Base-by-base conservation (phyloP, 805 yeast genomes). In the Candida xiaguanensis region DNA sequence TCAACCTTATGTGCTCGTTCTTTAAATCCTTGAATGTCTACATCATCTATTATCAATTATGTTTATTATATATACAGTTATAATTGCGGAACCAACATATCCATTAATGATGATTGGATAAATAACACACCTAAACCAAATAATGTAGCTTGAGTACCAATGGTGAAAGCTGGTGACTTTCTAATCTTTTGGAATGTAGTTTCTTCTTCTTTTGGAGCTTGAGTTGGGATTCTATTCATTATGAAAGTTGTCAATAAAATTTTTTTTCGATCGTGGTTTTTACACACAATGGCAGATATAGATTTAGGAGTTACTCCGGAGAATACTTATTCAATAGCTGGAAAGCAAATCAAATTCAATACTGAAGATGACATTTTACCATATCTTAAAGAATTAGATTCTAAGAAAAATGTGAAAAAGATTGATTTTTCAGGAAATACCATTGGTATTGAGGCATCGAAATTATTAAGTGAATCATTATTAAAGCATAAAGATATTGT, bases 371-470 rank as follows among this genome's bases (percentile, higher is more conserved):
- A 90, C 52, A 83, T 90, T 44, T 72, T 77, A 51, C 82, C 85
- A n/a, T 74, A 78, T 51, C 59, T 85, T 16, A 74, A 74, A 11
- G 84, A 80, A 46, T 68, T 93, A 41, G 55, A 60, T 17, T 44
- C 55, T 8, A 46, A 52, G 41, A 45, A 46, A 41, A 58, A 42
- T 42, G 67, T 70, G 37, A 75, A 73, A 27, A 79, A 77, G 51
- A 69, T 90, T 31, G 95, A 88, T 59, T 71, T 93, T 41, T 81
- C 90, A 6, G 99, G 99, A 47, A 93, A 91, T 67, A 90, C 99
- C 22, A 80, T 90, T 47, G 96, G 98, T 42, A 82, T 89, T 42
- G 95, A 81, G 32, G 95, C 97, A 4, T 85, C 95, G 25, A 71
- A 76, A 52, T 75, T 75, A 18, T 64, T 93, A 36, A 86, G 91